phyloP scores from a whole-genome alignment of 768 basidiomycete genomes.

The Boletus reticuloceps region DNA sequence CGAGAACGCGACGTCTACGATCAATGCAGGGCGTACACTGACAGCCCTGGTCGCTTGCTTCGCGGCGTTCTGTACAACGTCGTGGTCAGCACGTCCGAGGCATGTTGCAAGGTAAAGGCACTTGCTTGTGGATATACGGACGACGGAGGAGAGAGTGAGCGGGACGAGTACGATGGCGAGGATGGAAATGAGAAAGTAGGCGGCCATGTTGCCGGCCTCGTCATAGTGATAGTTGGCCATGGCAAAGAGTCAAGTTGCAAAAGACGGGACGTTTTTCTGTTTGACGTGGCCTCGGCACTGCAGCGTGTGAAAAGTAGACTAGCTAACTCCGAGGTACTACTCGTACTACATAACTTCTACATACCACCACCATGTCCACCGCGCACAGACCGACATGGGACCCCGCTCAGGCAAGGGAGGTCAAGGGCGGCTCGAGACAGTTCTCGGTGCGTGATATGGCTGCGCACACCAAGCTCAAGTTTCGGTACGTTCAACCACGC shows the following conservation, averaged over 20 bases:
- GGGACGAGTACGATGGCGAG: slow-evolving; percentile 83
- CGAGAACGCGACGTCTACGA: slow-evolving; percentile 46
- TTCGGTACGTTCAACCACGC: slow-evolving; percentile 55
- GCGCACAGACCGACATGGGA: slow-evolving; percentile 97
- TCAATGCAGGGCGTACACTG: slow-evolving; percentile 60
- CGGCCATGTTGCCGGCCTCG: slow-evolving; percentile 81
- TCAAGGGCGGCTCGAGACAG: slow-evolving; percentile 88
- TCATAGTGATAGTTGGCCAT: slow-evolving; percentile 85
- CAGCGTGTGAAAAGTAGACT: slow-evolving; percentile 15
- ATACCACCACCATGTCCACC: slow-evolving; percentile 64
- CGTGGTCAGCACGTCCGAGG: slow-evolving; percentile 4
- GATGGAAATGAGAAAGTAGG: slow-evolving; percentile 90
- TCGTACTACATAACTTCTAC: neutral
- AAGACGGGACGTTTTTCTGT: neutral
- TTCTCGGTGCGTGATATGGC: slow-evolving; percentile 94
- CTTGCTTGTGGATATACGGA: slow-evolving; percentile 43
- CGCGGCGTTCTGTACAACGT: slow-evolving; percentile 28
- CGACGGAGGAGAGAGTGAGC: slow-evolving; percentile 55
- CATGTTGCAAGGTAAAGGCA: neutral
- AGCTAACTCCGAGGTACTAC: too few relatives aligned
- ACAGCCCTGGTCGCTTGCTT: slow-evolving; percentile 45
- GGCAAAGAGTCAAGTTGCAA: neutral
- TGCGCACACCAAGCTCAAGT: slow-evolving; percentile 96
- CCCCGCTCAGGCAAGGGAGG: slow-evolving; percentile 90
- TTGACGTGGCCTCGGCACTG: slow-evolving; percentile 12